phyloP scores from a whole-genome alignment of 257 asterid genomes.

The Forsythia viridissima region DNA sequence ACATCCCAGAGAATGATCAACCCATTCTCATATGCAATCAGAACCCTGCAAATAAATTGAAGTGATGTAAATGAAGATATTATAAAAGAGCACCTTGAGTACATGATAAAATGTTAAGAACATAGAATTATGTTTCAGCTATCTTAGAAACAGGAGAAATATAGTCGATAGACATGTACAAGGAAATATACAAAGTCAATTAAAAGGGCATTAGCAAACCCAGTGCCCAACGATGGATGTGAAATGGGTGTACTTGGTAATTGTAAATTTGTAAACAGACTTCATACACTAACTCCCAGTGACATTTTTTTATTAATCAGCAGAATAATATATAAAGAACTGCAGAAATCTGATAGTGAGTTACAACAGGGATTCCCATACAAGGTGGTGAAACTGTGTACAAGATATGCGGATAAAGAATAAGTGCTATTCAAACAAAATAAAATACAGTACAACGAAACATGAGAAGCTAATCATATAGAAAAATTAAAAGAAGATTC shows the following conservation, averaged over 20 bases:
- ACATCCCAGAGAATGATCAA: slow-evolving; percentile 92
- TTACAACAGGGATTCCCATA: not conserved
- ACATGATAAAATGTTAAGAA: not conserved
- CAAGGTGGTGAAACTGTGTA: not conserved
- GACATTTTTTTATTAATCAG: not conserved
- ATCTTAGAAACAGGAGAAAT: not conserved
- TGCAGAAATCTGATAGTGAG: not conserved
- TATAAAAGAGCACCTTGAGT: not conserved
- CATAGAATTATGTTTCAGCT: not conserved
- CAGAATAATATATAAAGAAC: not conserved
- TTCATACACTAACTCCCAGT: not conserved
- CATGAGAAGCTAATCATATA: not conserved
- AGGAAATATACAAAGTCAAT: not conserved
- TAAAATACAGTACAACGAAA: not conserved
- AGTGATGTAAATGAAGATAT: slow-evolving; percentile 1
- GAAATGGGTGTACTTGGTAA: not conserved
- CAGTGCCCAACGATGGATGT: not conserved
- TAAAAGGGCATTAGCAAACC: not conserved
- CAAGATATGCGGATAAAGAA: not conserved
- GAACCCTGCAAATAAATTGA: slow-evolving; percentile 55
- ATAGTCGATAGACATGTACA: not conserved
- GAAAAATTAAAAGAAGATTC: not conserved
- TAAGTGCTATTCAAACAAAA: not conserved
- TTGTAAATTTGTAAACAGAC: not conserved
- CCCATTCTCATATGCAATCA: slow-evolving; percentile 90